These are phyloP conservation scores for Suillus hirtellus DNA, from an alignment of 768 basidiomycete genomes.

Conservation along the genomic window DNA sequence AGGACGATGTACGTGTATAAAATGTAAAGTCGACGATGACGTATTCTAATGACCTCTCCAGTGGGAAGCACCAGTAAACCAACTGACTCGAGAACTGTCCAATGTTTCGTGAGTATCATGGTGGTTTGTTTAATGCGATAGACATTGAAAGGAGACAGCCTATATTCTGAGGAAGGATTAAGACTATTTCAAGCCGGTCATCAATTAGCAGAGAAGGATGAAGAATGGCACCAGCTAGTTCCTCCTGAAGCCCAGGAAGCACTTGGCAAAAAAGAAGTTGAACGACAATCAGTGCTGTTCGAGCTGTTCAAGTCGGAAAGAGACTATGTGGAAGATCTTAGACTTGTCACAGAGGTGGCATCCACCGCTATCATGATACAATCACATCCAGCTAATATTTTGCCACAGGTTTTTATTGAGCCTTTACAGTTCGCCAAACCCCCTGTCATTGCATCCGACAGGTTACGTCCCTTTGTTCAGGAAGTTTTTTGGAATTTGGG, in stretches of 20 bases:
- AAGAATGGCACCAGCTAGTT: constrained; percentile 84
- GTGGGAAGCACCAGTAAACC: constrained; percentile 26
- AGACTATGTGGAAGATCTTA: constrained; percentile 83
- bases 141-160: constrained; percentile 36
- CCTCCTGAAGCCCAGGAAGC: constrained; percentile 68
- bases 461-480: constrained; percentile 63
- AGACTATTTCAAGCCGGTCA: constrained; percentile 67
- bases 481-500: constrained; percentile 86
- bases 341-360: constrained; percentile 63
- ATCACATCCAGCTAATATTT: constrained; percentile 9
- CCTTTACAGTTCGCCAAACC: constrained; percentile 62
- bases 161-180: constrained; percentile 64
- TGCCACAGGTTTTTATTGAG: constrained; percentile 66
- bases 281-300: constrained; percentile 84
- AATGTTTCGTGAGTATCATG: constrained; percentile 40
- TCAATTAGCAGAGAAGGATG: constrained; percentile 61
- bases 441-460: constrained; percentile 57
- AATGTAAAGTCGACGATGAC: constrained; percentile 10
- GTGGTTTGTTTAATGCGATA: not conserved
- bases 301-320: constrained; percentile 90
- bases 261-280: constrained; percentile 75
- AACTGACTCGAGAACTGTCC: constrained; percentile 36
- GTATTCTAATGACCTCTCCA: constrained; percentile 26
- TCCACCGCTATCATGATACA: not conserved
- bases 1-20: constrained; percentile 36